Conservation (phyloP, 2,329 filamentous ascomycete genomes). For the Pseudomassariella vexata region DNA sequence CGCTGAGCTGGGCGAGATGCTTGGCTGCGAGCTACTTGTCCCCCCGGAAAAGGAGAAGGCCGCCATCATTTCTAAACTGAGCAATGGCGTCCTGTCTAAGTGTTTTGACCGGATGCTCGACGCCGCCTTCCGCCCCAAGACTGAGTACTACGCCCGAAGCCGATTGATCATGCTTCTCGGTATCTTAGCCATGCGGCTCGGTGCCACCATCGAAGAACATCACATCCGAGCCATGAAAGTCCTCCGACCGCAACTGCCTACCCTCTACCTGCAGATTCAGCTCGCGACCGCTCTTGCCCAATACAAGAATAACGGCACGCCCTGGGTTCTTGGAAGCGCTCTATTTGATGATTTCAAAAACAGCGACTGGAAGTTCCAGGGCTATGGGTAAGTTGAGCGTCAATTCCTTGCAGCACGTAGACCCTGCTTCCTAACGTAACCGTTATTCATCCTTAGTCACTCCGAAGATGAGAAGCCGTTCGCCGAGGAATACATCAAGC, state of each 20-base stretch:
- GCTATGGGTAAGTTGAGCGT: background rate
- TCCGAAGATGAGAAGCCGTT: conserved; percentile 12
- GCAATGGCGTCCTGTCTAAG: conserved; percentile 9
- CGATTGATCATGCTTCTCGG: conserved; percentile 13
- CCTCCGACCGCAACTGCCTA: conserved; percentile 12
- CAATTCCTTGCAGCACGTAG: too few relatives aligned
- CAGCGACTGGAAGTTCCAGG: background rate
- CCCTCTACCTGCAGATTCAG: conserved; percentile 16
- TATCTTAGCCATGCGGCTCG: conserved; percentile 13
- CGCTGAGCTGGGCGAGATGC: conserved; percentile 10
- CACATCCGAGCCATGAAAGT: conserved; percentile 9
- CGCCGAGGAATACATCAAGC: conserved; percentile 10
- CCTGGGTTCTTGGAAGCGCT: conserved; percentile 15
- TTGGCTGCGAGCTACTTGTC: conserved; percentile 8
- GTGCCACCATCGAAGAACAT: conserved; percentile 10
- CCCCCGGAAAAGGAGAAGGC: background rate
- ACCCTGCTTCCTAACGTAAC: too few relatives aligned
- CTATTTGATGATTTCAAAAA: conserved; percentile 1
- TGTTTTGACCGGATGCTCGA: conserved; percentile 12
- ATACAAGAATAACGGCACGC: conserved; percentile 17
- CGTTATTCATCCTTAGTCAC: too few relatives aligned
- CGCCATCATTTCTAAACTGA: conserved; percentile 8
- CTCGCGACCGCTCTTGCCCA: conserved; percentile 13
- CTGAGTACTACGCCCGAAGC: conserved; percentile 9
- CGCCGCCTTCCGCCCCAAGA: conserved; percentile 5